Conservation (phyloP, 1,284 basidiomycete genomes). For the Schizopora paradoxa region DNA sequence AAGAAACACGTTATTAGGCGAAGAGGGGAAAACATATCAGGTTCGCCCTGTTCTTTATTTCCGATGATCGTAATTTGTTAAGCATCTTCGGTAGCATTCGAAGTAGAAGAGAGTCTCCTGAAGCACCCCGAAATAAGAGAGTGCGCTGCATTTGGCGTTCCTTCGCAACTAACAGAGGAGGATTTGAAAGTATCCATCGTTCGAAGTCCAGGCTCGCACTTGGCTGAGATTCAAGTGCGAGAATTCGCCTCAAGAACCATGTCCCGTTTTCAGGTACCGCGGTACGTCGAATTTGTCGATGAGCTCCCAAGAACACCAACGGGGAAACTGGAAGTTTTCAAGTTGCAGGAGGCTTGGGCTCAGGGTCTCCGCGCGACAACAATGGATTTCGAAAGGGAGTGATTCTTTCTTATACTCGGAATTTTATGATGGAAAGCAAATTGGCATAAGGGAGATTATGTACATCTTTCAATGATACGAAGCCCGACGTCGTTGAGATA, state of each 20-base stretch:
- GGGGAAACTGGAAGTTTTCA: slow-evolving; percentile 9
- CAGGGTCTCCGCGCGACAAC: background rate
- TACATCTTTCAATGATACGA: no score
- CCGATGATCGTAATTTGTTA: background rate
- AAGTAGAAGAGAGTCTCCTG: slow-evolving; percentile 11
- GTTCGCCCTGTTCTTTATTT: background rate
- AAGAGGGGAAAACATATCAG: slow-evolving; percentile 12
- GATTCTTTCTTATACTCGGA: no score
- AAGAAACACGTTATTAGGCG: slow-evolving; percentile 12
- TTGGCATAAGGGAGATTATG: no score
- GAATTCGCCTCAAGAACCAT: slow-evolving; percentile 3
- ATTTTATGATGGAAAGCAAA: no score
- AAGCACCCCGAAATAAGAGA: slow-evolving; percentile 11
- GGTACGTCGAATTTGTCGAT: slow-evolving; percentile 9
- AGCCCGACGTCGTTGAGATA: no score
- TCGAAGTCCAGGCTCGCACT: background rate
- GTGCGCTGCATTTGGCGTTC: slow-evolving; percentile 12
- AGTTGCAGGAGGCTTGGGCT: slow-evolving; percentile 11
- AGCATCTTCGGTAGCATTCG: slow-evolving; percentile 4
- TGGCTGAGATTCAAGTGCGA: slow-evolving; percentile 4
- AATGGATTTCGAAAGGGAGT: slow-evolving; percentile 7
- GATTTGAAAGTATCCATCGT: slow-evolving; percentile 8
- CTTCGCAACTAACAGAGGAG: slow-evolving; percentile 11
- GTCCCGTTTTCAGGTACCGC: slow-evolving; percentile 4
- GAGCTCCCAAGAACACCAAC: slow-evolving; percentile 7